Evolutionary conservation across 1,284 basidiomycete species (phyloP), one percentile per base, ranked within the genome.

Genomic region (Moniliophthora roreri): DNA sequence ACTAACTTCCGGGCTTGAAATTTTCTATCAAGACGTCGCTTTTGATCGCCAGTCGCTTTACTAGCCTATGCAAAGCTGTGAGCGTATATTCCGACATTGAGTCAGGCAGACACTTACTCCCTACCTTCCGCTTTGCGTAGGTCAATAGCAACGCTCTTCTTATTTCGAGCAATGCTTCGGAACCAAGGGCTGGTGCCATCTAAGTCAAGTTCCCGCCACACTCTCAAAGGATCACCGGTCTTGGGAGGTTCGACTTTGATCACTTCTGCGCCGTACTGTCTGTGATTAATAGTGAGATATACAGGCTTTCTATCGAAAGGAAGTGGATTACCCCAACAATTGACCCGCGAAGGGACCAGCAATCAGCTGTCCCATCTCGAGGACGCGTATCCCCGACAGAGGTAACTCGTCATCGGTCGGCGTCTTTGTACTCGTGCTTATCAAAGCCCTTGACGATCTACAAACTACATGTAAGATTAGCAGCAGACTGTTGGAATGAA

Each of bases 141-240:
- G 62, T 88, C 83, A 54, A 88, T 82, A 7, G 80, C 80, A 13
- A 87, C 77, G 54, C 84, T 87, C 68, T 85, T 87, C 72, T 88
- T 88, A 66, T 88, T 87, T 37, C 86, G 71, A 5, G 69, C 84
- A 21, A 87, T 76, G 60, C 85, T 86, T 39, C 85, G 70, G 67
- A 85, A 88, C 86, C 85, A 88, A 0, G 84, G 84, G 56, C 85
- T 85, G 1, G 81, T 80, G 1, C 85, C 84, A 59, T 88, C 85
- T 0, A 79, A 71, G 58, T 88, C 86, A 20, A 85, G 73, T 58
- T 88, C 86, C 51, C 86, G 69, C 84, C 84, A 87, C 1, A 84
- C 79, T 5, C 86, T 80, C n/a, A 88, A 66, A 4, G 85, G 84
- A 57, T 88, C 85, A 2, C 86, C 86, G 9, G 65, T 69, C 4